Conservation (phyloP, 305 asterid genomes). For the Fraxinus platypoda region DNA sequence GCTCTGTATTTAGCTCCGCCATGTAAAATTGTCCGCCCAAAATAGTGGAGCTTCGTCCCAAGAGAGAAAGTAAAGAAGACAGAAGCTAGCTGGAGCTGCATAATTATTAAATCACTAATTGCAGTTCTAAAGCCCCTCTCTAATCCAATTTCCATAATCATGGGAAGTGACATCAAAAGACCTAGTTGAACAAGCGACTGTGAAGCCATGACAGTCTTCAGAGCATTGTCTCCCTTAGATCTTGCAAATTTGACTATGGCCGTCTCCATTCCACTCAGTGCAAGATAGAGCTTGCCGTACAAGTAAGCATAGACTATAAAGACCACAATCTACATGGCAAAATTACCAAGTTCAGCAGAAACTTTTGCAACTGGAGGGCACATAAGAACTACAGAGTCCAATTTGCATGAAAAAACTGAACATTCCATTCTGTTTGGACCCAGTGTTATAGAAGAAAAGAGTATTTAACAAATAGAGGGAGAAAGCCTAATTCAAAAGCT, state of each 20-base stretch:
- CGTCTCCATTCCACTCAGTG: slow-evolving; percentile 28
- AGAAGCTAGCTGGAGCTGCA: slow-evolving; percentile 33
- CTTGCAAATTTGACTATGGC: slow-evolving; percentile 18
- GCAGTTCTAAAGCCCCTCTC: slow-evolving; percentile 28
- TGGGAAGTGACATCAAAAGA: slow-evolving; percentile 25
- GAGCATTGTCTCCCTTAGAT: slow-evolving; percentile 20
- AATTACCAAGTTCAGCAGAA: not conserved
- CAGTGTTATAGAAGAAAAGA: not conserved
- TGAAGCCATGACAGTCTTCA: slow-evolving; percentile 20
- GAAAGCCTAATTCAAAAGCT: not conserved
- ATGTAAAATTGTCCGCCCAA: slow-evolving; percentile 33
- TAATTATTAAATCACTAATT: slow-evolving; percentile 22
- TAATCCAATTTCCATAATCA: slow-evolving; percentile 24
- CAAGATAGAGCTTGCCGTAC: slow-evolving; percentile 28
- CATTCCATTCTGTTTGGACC: not conserved
- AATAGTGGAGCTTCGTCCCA: slow-evolving; percentile 28
- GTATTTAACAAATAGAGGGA: not conserved
- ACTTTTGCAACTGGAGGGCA: not conserved
- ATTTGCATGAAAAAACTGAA: not conserved
- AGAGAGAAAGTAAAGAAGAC: slow-evolving; percentile 31
- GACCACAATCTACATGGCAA: slow-evolving; percentile 18
- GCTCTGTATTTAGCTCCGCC: slow-evolving; percentile 36
- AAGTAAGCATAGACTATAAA: slow-evolving; percentile 26
- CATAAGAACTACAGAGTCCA: not conserved
- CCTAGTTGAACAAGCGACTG: slow-evolving; percentile 25